Evolutionary conservation across 148 eudicot species (phyloP).

Genomic region (Diospyros lotus): DNA sequence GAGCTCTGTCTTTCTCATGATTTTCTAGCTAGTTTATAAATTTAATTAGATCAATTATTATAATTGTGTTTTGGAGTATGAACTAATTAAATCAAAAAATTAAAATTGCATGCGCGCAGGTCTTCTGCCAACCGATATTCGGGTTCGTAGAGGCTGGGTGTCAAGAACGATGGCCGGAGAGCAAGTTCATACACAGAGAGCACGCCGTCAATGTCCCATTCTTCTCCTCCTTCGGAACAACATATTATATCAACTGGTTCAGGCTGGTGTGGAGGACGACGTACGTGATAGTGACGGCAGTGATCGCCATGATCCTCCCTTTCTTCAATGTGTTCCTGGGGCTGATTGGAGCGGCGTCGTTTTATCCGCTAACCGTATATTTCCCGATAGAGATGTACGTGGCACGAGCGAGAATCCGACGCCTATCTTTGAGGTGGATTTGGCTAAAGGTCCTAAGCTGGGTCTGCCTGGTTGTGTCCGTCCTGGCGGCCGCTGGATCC

Average conservation of each 20-base stretch:
- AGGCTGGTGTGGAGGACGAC: slow-evolving; percentile 77
- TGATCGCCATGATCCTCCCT: slow-evolving; percentile 79
- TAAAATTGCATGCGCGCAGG: slow-evolving; percentile 22
- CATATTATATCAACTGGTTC: slow-evolving; percentile 43
- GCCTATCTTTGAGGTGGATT: slow-evolving; percentile 1
- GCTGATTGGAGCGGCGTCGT: slow-evolving; percentile 59
- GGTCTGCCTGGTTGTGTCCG: slow-evolving; percentile 9
- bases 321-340: slow-evolving; percentile 91
- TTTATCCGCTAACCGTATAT: slow-evolving; percentile 7
- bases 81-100: too few species aligned
- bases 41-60: too few species aligned
- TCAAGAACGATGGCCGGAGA: slow-evolving; percentile 50
- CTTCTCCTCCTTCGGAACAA: slow-evolving; percentile 27
- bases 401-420: slow-evolving; percentile 1
- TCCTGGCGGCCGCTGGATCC: not conserved
- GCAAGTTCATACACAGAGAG: slow-evolving; percentile 53
- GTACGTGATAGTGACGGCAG: slow-evolving; percentile 58
- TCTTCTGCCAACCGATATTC: slow-evolving; percentile 75
- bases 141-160: slow-evolving; percentile 50
- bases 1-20: not conserved
- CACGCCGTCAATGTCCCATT: slow-evolving; percentile 41
- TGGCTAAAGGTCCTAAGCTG: slow-evolving; percentile 12
- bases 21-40: too few species aligned
- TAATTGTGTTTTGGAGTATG: too few species aligned
- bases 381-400: slow-evolving; percentile 15